A percentile compares a stretch with the other conserved stretches of the same genome.
phyloP scores from a whole-genome alignment of 1,284 basidiomycete species.

The Pascua sp. region DNA sequence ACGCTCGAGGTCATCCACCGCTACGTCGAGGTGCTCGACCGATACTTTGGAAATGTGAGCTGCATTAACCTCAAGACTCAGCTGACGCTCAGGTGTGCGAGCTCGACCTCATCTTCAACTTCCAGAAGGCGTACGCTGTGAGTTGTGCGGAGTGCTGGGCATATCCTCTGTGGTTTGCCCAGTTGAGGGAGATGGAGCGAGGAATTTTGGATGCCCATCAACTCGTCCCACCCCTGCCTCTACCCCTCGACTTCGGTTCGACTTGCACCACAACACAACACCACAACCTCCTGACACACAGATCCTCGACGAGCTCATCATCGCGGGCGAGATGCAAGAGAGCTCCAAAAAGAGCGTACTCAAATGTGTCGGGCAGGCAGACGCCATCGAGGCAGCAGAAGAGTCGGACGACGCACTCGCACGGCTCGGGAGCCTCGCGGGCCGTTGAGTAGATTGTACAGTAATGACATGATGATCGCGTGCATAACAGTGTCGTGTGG shows the following conservation, averaged over 20 bases:
- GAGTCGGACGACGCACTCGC: slow-evolving; percentile 45
- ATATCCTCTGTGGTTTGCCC: too few relatives aligned
- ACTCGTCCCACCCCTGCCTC: too few relatives aligned
- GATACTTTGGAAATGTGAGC: slow-evolving; percentile 96
- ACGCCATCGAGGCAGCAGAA: slow-evolving; percentile 52
- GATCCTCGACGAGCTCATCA: slow-evolving; percentile 97
- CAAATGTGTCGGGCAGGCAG: slow-evolving; percentile 61
- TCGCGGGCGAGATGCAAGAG: slow-evolving; percentile 96
- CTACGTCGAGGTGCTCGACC: slow-evolving; percentile 97
- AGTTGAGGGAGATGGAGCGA: too few relatives aligned
- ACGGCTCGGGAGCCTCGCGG: slow-evolving; percentile 38
- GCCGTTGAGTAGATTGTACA: slow-evolving; percentile 2
- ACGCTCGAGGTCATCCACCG: slow-evolving; percentile 97
- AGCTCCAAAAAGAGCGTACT: slow-evolving; percentile 97
- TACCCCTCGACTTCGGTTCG: too few relatives aligned
- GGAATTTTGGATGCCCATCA: too few relatives aligned
- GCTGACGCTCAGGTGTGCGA: slow-evolving; percentile 73
- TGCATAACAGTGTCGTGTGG: neutral
- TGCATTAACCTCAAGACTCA: neutral
- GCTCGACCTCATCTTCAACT: slow-evolving; percentile 96
- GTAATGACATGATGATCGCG: slow-evolving; percentile 1
- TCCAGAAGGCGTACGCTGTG: slow-evolving; percentile 87
- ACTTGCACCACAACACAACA: slow-evolving; percentile 36
- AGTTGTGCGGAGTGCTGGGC: slow-evolving; percentile 33
- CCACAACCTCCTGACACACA: too few relatives aligned